These are phyloP conservation scores for Trametes sp. DNA, from an alignment of 1,284 basidiomycete species.

Conservation along the genomic window DNA sequence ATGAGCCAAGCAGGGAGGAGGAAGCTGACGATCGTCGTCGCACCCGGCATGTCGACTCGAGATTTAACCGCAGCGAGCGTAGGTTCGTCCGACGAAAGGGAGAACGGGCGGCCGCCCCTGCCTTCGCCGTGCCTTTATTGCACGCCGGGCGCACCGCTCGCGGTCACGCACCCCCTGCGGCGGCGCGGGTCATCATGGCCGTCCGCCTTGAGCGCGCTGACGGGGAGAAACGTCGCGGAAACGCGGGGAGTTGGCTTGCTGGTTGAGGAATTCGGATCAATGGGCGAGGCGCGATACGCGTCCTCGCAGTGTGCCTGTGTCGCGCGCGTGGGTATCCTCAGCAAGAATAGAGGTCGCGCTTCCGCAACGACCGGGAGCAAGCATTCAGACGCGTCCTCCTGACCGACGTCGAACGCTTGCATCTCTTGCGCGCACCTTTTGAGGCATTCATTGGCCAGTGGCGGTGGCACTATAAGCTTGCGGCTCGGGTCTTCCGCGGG, in stretches of 20 bases:
- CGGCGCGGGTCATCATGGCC: neutral
- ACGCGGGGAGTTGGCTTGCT: neutral
- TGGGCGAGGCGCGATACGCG: neutral
- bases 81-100: neutral
- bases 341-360: conserved; percentile 10
- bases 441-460: conserved; percentile 8
- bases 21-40: conserved; percentile 6
- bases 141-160: neutral
- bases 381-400: conserved; percentile 9
- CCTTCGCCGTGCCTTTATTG: neutral
- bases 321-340: conserved; percentile 9
- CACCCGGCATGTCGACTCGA: conserved; percentile 7
- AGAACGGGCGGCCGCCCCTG: neutral
- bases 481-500: conserved; percentile 22
- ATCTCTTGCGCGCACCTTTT: neutral
- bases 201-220: neutral
- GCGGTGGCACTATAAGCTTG: neutral
- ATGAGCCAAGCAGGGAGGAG: conserved; percentile 8
- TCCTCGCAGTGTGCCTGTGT: neutral
- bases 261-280: neutral
- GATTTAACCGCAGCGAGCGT: conserved; percentile 1
- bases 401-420: conserved; percentile 14
- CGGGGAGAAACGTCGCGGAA: neutral
- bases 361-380: neutral
- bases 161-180: neutral